phyloP scores from a whole-genome alignment of 2,329 filamentous ascomycete genomes.

The Hymenoscyphus repandus region DNA sequence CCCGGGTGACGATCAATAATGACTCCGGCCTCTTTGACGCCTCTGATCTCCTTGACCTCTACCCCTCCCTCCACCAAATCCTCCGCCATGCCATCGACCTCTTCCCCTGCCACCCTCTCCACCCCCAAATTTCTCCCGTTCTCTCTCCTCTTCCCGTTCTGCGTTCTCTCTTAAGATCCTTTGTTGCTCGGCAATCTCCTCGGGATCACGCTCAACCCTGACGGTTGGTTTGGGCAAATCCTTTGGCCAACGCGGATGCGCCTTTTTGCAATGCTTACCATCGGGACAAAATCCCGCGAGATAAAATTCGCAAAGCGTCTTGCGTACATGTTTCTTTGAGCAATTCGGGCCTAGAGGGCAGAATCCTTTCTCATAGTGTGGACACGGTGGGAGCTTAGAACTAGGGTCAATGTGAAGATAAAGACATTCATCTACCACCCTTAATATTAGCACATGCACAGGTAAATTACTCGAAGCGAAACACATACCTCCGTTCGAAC shows the following conservation, averaged over 20 bases:
- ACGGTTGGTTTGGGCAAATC: slow-evolving; percentile 70
- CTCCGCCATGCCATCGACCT: slow-evolving; percentile 27
- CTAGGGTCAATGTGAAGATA: slow-evolving; percentile 87
- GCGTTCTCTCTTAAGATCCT: slow-evolving; percentile 47
- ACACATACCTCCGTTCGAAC: slow-evolving; percentile 66
- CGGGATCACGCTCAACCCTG: slow-evolving; percentile 55
- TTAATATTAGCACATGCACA: slow-evolving; percentile 6
- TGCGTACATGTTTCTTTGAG: slow-evolving; percentile 81
- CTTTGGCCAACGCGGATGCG: slow-evolving; percentile 74
- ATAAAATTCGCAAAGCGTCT: slow-evolving; percentile 77
- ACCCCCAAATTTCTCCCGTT: slow-evolving; percentile 33
- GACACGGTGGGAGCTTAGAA: slow-evolving; percentile 72
- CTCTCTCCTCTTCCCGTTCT: slow-evolving; percentile 45
- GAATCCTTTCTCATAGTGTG: slow-evolving; percentile 92
- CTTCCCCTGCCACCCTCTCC: slow-evolving; percentile 30
- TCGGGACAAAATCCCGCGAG: slow-evolving; percentile 93
- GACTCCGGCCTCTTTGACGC: slow-evolving; percentile 21
- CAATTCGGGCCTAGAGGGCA: slow-evolving; percentile 86
- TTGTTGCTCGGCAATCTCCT: slow-evolving; percentile 54
- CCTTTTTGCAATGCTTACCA: slow-evolving; percentile 67
- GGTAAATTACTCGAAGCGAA: neutral
- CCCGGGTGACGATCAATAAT: slow-evolving; percentile 15
- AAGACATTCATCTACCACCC: slow-evolving; percentile 70
- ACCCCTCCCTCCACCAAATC: slow-evolving; percentile 28
- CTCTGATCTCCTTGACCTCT: slow-evolving; percentile 20